phyloP scores from a whole-genome alignment of 2,329 filamentous ascomycete species.

The Colletotrichum incanum region DNA sequence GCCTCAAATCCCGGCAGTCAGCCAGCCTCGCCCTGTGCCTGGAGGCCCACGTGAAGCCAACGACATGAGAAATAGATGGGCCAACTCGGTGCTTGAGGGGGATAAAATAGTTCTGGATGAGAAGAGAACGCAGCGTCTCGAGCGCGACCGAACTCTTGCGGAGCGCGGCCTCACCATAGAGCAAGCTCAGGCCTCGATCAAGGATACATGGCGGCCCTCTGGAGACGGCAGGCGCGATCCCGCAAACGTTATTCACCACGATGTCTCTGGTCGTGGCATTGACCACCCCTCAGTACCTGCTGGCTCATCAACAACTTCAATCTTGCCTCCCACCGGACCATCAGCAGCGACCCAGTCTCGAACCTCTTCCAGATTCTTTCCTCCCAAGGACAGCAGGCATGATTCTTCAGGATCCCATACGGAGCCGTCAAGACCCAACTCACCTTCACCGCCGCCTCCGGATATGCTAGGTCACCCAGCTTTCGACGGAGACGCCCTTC shows the following conservation, averaged over 20 bases:
- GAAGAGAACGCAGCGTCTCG: constrained; percentile 56
- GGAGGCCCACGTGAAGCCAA: constrained; percentile 32
- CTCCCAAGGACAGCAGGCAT: constrained; percentile 64
- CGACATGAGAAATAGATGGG: constrained; percentile 57
- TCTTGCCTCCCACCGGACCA: constrained; percentile 12
- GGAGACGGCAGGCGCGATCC: constrained; percentile 55
- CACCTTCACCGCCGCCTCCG: constrained; percentile 81
- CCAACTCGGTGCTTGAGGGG: constrained; percentile 59
- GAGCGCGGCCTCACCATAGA: constrained; percentile 62
- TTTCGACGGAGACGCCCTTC: constrained; percentile 76
- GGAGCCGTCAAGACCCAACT: constrained; percentile 64
- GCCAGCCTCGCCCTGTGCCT: constrained; percentile 18
- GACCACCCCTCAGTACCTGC: constrained; percentile 5
- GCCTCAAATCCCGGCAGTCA: constrained; percentile 38
- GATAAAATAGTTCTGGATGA: constrained; percentile 63
- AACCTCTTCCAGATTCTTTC: constrained; percentile 76
- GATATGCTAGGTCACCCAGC: constrained; percentile 80
- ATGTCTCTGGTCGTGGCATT: constrained; percentile 30
- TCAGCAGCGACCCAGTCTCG: constrained; percentile 60
- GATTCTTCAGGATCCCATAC: constrained; percentile 53
- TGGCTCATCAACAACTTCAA: constrained; percentile 1
- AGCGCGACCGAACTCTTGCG: constrained; percentile 61
- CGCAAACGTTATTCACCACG: constrained; percentile 49
- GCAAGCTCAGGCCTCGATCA: constrained; percentile 64
- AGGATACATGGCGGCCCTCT: constrained; percentile 69